A percentile compares a stretch with the other conserved stretches of the same genome.
Evolutionary conservation across 306 rosid genomes (phyloP).

Genomic region (Alnus glutinosa): DNA sequence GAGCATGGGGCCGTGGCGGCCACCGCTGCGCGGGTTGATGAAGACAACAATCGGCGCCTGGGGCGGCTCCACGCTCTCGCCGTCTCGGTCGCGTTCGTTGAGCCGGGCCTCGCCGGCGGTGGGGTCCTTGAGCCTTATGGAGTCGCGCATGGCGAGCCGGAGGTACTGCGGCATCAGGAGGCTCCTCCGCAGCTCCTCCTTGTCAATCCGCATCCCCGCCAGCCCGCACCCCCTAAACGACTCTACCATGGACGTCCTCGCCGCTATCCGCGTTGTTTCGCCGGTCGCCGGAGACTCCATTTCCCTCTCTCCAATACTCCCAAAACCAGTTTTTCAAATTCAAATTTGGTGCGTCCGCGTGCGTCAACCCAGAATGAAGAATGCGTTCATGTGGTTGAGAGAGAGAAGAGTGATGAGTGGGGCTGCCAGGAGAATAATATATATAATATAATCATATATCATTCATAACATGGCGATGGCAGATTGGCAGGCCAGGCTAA

Average conservation of each 20-base stretch:
- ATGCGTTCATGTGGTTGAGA: not conserved
- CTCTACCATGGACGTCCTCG: conserved; percentile 62
- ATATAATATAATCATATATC: no score
- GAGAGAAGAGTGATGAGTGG: not conserved
- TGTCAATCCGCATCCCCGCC: conserved; percentile 67
- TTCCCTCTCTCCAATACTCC: not conserved
- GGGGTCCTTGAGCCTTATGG: conserved; percentile 63
- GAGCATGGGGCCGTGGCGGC: conserved; percentile 81
- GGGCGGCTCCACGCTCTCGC: conserved; percentile 37
- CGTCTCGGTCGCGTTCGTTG: conserved; percentile 22
- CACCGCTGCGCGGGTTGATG: conserved; percentile 80
- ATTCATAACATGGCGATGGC: no score
- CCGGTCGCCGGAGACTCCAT: conserved; percentile 52
- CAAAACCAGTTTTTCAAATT: conserved; percentile 5
- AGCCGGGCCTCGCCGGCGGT: conserved; percentile 62
- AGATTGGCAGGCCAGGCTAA: no score
- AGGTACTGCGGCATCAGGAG: conserved; percentile 77
- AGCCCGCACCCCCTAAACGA: conserved; percentile 69
- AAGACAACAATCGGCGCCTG: conserved; percentile 77
- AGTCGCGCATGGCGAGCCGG: conserved; percentile 86
- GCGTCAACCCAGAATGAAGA: not conserved
- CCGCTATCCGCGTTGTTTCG: conserved; percentile 43
- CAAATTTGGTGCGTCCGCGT: not conserved
- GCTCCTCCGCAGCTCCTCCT: conserved; percentile 69
- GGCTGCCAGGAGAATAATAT: not conserved